phyloP scores from a whole-genome alignment of 306 rosid genomes.

The Corylus heterophylla region DNA sequence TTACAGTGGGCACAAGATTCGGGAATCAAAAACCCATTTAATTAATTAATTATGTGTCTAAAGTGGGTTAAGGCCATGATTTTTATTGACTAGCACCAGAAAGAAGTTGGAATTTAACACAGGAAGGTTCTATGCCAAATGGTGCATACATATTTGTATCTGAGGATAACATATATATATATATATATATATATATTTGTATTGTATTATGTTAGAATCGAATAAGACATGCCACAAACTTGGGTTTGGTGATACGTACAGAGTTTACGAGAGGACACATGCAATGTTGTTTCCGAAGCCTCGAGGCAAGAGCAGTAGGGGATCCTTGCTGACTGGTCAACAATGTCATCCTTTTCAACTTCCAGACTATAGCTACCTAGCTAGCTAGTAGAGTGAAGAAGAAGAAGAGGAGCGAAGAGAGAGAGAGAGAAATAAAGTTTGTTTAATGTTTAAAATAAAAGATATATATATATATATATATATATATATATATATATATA shows the following conservation, averaged over 20 bases:
- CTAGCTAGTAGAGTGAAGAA: neutral
- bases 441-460: no score
- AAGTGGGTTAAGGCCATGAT: neutral
- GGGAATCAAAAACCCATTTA: neutral
- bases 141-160: neutral
- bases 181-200: no score
- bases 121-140: neutral
- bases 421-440: no score
- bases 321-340: conserved; percentile 21
- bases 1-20: neutral
- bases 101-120: neutral
- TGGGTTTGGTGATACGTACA: conserved; percentile 9
- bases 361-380: neutral
- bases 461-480: no score
- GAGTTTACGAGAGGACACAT: conserved; percentile 37
- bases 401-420: neutral
- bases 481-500: no score
- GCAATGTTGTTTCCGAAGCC: conserved; percentile 17
- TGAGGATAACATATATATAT: no score
- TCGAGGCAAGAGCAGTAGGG: conserved; percentile 10
- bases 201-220: neutral
- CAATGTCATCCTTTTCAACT: conserved; percentile 5
- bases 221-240: conserved; percentile 4
- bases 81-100: neutral
- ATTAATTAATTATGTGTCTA: neutral